Evolutionary conservation across 1,139 yeast genomes (phyloP), one percentile per base, ranked within the genome.

Genomic region (Pichia cactophila): DNA sequence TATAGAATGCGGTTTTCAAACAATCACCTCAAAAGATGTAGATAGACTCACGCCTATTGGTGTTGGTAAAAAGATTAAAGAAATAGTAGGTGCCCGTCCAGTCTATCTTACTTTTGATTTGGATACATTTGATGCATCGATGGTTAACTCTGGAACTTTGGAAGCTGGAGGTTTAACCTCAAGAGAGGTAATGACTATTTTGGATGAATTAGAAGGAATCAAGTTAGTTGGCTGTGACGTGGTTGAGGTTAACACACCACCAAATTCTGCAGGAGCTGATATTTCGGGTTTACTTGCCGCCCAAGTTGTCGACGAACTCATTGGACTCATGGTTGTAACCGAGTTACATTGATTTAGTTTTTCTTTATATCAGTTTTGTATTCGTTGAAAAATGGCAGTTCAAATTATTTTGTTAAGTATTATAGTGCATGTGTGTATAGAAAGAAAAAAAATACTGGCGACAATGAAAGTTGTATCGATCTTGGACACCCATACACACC

Each of bases 181-280:
- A 1, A 63, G 83, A 47, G 82, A 78, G 56, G 63, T 77, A n/a
- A 58, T 75, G 52, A 66, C 70, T 20, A 66, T 78, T 7, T 58
- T 78, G 42, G 78, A 75, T 51, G 78, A 75, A 1, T 62, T 78
- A 20, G 71, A 69, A 54, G 81, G 81, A 0, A 59, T 77, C 38
- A 66, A 75, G 46, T 52, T 77, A 36, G 70, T 78, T 8, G 83
- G 83, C 1, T 79, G 74, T 16, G 83, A 78, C 56, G 73, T 78
- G n/a, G 82, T 77, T 5, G 83, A 78, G 58, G 81, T 77, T 2
- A 71, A 76, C 54, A 81, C 82, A 1, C 77, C 80, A 0, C 77
- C 68, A 48, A 80, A 75, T 54, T 66, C 74, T 26, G 44, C 52
- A 20, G 74, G 71, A 50, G 66, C 73, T 26, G 81, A 70, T 47